Evolutionary conservation across 805 yeast genomes (phyloP).

Genomic region (Ogataea sp.): DNA sequence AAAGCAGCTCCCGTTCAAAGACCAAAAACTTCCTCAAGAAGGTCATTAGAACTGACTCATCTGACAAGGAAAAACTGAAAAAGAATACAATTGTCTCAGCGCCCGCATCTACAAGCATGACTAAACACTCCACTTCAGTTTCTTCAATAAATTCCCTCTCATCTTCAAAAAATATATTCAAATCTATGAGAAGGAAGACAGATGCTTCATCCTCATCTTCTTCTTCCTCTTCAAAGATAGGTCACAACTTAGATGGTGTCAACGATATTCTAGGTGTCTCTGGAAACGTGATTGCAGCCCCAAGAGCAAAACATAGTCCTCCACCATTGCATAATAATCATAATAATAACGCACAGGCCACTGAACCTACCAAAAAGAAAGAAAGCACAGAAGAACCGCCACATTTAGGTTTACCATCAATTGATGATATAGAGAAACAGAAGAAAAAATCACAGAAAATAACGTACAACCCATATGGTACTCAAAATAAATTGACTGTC

Average conservation of each 20-base stretch:
- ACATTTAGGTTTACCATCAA: conserved; percentile 25
- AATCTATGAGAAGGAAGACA: neutral
- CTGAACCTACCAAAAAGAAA: no score
- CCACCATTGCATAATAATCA: neutral
- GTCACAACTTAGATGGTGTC: conserved; percentile 1
- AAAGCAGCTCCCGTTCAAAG: neutral
- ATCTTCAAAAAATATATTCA: neutral
- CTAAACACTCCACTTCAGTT: conserved; percentile 17
- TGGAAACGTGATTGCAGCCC: conserved; percentile 15
- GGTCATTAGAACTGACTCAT: no score
- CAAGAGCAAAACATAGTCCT: conserved; percentile 7
- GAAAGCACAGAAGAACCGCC: no score
- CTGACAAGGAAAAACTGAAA: no score
- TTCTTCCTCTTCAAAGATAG: no score
- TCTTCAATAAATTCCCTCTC: no score
- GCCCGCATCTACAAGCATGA: no score
- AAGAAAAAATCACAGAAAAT: conserved; percentile 30
- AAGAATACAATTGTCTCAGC: no score
- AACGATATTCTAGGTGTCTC: conserved; percentile 14
- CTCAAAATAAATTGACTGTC: conserved; percentile 22
- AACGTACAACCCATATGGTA: conserved; percentile 61
- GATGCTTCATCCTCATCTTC: no score
- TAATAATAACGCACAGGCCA: neutral
- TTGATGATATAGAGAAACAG: conserved; percentile 15
- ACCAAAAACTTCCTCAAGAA: neutral